These are phyloP conservation scores for Dryadomyces quercivorus DNA, from an alignment of 2,329 filamentous ascomycete species.

Conservation along the genomic window DNA sequence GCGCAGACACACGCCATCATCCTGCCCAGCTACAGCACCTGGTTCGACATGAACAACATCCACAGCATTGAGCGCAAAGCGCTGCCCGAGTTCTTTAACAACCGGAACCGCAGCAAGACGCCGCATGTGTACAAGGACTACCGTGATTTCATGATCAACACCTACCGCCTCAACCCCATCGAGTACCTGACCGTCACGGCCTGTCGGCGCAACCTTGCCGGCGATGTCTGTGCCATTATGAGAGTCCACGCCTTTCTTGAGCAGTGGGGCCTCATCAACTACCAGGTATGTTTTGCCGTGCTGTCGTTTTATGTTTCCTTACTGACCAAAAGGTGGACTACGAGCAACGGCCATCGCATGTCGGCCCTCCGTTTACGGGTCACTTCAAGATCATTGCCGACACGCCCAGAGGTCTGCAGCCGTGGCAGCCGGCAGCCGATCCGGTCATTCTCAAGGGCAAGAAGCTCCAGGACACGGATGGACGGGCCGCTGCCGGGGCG, in stretches of 20 bases:
- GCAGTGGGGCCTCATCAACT: conserved; percentile 98
- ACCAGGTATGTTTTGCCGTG: conserved; percentile 56
- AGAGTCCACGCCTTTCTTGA: conserved; percentile 94
- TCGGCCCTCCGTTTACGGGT: conserved; percentile 91
- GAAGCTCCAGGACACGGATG: conserved; percentile 57
- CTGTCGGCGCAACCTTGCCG: conserved; percentile 85
- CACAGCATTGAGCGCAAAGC: conserved; percentile 89
- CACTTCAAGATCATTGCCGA: conserved; percentile 96
- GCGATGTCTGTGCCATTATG: conserved; percentile 98
- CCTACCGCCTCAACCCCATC: conserved; percentile 86
- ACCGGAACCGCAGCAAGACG: conserved; percentile 94
- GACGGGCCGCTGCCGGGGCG: conserved; percentile 52
- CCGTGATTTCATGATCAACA: conserved; percentile 99
- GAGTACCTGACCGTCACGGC: conserved; percentile 97
- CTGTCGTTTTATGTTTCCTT: not conserved
- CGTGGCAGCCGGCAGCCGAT: conserved; percentile 83
- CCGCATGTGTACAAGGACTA: conserved; percentile 97
- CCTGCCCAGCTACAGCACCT: conserved; percentile 91
- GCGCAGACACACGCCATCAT: conserved; percentile 93
- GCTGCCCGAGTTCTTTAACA: conserved; percentile 97
- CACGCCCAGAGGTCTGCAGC: conserved; percentile 85
- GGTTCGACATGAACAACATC: conserved; percentile 96
- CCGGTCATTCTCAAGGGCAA: conserved; percentile 52
- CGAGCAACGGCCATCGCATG: conserved; percentile 86
- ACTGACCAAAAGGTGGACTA: conserved; percentile 64